Evolutionary conservation across 2,329 filamentous ascomycete genomes (phyloP).

Genomic region (Colletotrichum cuscutae): DNA sequence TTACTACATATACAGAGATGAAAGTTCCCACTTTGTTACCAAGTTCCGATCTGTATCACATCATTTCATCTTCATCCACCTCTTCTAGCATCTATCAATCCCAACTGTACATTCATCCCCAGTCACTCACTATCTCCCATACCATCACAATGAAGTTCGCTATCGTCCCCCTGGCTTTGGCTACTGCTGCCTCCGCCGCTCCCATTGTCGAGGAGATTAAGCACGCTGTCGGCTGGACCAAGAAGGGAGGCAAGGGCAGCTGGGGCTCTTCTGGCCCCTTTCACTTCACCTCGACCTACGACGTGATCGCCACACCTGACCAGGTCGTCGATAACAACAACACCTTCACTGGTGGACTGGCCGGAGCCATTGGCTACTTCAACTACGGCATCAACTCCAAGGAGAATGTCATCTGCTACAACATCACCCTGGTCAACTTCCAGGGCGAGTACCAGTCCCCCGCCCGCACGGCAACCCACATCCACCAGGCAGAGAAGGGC

Average conservation of each 20-base stretch:
- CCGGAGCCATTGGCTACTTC: constrained; percentile 58
- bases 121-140: neutral
- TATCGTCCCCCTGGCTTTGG: constrained; percentile 6
- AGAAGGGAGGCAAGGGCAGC: constrained; percentile 35
- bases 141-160: constrained; percentile 22
- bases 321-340: constrained; percentile 58
- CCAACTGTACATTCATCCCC: neutral
- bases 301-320: constrained; percentile 58
- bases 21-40: neutral
- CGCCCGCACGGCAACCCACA: constrained; percentile 64
- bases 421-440: constrained; percentile 62
- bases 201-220: constrained; percentile 12
- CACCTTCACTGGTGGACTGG: constrained; percentile 50
- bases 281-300: constrained; percentile 60
- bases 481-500: constrained; percentile 60
- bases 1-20: neutral
- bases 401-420: constrained; percentile 55
- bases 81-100: neutral
- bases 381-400: constrained; percentile 63
- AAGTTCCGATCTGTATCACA: neutral
- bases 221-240: constrained; percentile 26
- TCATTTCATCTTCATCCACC: neutral
- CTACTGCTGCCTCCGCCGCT: constrained; percentile 10
- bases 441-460: constrained; percentile 60
- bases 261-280: constrained; percentile 38